phyloP scores from a whole-genome alignment of 257 asterid genomes.

The Striga asiatica region DNA sequence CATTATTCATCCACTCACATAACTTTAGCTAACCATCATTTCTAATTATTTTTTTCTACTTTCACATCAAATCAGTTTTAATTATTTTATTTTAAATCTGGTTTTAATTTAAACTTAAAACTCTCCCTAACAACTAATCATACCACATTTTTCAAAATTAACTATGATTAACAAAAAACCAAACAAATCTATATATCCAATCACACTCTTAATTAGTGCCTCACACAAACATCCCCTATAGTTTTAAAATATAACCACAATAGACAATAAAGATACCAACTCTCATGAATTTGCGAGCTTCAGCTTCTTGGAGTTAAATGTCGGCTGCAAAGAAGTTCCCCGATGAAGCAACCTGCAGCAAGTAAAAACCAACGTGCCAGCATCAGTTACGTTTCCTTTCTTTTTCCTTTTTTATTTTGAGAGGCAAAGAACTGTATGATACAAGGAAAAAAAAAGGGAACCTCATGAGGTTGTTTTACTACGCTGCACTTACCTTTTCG shows the following conservation, averaged over 20 bases:
- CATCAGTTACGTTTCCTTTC: not conserved
- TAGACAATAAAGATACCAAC: not conserved
- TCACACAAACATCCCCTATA: not conserved
- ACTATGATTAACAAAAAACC: too few relatives aligned
- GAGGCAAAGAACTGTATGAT: not conserved
- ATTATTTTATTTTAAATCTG: too few relatives aligned
- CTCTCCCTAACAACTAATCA: too few relatives aligned
- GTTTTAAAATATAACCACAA: not conserved
- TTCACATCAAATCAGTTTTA: too few relatives aligned
- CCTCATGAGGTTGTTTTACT: not conserved
- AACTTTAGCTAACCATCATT: too few relatives aligned
- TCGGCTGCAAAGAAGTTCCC: slow-evolving; percentile 73
- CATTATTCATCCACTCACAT: too few relatives aligned
- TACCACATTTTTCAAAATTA: too few relatives aligned
- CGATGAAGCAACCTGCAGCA: slow-evolving; percentile 57
- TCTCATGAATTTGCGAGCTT: not conserved
- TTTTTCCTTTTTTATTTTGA: not conserved
- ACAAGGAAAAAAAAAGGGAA: not conserved
- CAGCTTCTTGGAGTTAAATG: slow-evolving; percentile 24
- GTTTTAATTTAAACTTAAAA: too few relatives aligned
- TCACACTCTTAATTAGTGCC: not conserved
- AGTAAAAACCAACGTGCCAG: slow-evolving; percentile 4
- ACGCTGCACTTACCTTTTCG: slow-evolving; percentile 51
- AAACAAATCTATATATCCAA: not conserved
- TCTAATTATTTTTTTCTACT: too few relatives aligned